Conservation (phyloP, 345 rosid genomes). For the Sisymbrium altissimum region DNA sequence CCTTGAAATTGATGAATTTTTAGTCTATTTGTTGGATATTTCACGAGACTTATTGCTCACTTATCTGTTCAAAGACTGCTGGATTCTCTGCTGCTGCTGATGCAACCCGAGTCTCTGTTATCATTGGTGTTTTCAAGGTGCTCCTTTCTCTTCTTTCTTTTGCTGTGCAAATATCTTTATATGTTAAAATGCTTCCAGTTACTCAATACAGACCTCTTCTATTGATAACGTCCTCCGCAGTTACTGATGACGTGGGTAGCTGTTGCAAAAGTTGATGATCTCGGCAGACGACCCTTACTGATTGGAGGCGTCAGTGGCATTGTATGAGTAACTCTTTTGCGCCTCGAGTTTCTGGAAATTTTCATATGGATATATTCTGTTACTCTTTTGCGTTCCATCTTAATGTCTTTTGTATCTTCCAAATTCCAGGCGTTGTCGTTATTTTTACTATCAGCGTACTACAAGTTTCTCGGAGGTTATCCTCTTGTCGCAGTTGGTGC, state of each 20-base stretch:
- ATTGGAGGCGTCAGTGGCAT: constrained; percentile 93
- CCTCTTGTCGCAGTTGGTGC: constrained; percentile 81
- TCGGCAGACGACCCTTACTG: constrained; percentile 90
- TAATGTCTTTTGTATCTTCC: constrained; percentile 16
- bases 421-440: constrained; percentile 67
- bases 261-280: constrained; percentile 80
- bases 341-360: not conserved
- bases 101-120: constrained; percentile 88
- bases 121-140: constrained; percentile 90
- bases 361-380: not conserved
- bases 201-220: not conserved
- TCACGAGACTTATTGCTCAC: constrained; percentile 13
- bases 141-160: constrained; percentile 3
- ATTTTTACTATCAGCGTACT: constrained; percentile 80
- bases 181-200: not conserved
- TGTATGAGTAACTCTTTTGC: constrained; percentile 41
- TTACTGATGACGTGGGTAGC: constrained; percentile 87
- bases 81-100: constrained; percentile 99
- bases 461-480: constrained; percentile 61
- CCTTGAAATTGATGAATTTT: not conserved
- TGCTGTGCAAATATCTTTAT: not conserved
- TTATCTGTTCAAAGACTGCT: constrained; percentile 52
- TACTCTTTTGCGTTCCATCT: not conserved
- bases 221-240: constrained; percentile 34
- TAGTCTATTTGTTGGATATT: not conserved